These are phyloP conservation scores for Colletotrichum tabaci DNA, from an alignment of 2,329 filamentous ascomycete species.

Conservation along the genomic window DNA sequence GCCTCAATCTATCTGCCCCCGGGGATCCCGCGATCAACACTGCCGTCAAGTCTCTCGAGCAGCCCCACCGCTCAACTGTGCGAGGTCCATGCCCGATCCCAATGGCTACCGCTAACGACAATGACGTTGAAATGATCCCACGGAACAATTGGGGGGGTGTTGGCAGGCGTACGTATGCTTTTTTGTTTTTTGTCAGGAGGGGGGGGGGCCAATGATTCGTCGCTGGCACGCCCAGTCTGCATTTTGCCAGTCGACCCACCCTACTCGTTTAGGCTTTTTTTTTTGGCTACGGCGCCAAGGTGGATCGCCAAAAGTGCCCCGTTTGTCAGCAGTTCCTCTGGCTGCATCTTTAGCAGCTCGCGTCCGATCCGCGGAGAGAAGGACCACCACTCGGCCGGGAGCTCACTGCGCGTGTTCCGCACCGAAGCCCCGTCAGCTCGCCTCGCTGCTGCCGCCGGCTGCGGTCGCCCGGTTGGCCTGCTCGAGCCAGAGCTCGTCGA, in stretches of 20 bases:
- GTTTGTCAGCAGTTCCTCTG: constrained; percentile 28
- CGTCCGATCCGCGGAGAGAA: constrained; percentile 34
- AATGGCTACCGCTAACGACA: constrained; percentile 34
- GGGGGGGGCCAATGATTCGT: constrained; percentile 28
- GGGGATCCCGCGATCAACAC: constrained; percentile 41
- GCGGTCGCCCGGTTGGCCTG: constrained; percentile 43
- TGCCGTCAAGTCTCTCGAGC: constrained; percentile 22
- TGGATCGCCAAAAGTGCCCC: constrained; percentile 36
- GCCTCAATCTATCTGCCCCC: constrained; percentile 33
- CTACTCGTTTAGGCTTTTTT: constrained; percentile 32
- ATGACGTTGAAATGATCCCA: constrained; percentile 42
- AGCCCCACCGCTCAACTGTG: constrained; percentile 32
- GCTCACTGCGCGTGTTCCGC: constrained; percentile 5
- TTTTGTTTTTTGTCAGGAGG: not conserved
- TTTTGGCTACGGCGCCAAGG: constrained; percentile 26
- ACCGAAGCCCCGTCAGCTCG: constrained; percentile 29
- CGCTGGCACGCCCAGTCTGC: constrained; percentile 27
- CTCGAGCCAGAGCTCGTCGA: constrained; percentile 55
- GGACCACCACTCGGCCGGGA: constrained; percentile 32
- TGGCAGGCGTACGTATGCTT: constrained; percentile 40
- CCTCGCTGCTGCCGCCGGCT: constrained; percentile 25
- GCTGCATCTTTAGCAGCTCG: constrained; percentile 16
- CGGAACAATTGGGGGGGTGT: constrained; percentile 8
- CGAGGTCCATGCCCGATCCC: constrained; percentile 18
- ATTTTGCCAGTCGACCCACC: constrained; percentile 22